Percentiles rank a stretch among this genome's conserved stretches.
phyloP scores from a whole-genome alignment of 768 basidiomycete genomes.

The Phaeolepiota aurea region DNA sequence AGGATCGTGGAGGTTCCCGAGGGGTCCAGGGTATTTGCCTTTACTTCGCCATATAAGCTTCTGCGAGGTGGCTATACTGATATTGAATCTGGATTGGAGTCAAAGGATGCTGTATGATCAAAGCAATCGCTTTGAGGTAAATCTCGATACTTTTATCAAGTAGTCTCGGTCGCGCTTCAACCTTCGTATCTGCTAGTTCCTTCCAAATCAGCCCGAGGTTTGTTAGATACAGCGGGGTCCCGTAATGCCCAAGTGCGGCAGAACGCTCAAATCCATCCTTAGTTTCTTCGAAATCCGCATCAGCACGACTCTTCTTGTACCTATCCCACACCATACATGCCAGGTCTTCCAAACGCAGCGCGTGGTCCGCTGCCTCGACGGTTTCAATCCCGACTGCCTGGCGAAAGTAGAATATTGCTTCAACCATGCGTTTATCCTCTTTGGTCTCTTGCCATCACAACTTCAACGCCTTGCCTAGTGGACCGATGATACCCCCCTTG shows the following conservation, averaged over 20 bases:
- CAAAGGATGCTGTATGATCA: background rate
- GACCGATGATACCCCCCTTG: background rate
- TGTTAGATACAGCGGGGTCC: background rate
- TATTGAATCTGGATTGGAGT: background rate
- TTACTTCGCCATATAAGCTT: background rate
- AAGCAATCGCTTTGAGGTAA: background rate
- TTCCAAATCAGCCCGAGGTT: background rate
- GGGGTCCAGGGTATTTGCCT: background rate
- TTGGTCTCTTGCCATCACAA: background rate
- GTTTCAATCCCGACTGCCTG: background rate
- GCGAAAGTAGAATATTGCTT: background rate
- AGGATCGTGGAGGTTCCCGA: background rate
- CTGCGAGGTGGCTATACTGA: background rate
- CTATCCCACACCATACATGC: background rate
- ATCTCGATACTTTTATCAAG: background rate
- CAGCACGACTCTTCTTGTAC: background rate
- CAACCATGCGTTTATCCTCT: background rate
- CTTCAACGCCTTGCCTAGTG: background rate
- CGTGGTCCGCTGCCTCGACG: background rate
- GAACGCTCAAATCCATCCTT: background rate
- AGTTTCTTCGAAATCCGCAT: background rate
- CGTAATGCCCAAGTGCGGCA: background rate
- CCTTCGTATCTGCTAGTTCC: background rate
- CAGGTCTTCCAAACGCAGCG: background rate
- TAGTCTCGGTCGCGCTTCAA: background rate